Percentiles rank a stretch among this genome's conserved stretches.
phyloP scores from a whole-genome alignment of 108 stramenopile genomes.

The Schizochytrium sp. region DNA sequence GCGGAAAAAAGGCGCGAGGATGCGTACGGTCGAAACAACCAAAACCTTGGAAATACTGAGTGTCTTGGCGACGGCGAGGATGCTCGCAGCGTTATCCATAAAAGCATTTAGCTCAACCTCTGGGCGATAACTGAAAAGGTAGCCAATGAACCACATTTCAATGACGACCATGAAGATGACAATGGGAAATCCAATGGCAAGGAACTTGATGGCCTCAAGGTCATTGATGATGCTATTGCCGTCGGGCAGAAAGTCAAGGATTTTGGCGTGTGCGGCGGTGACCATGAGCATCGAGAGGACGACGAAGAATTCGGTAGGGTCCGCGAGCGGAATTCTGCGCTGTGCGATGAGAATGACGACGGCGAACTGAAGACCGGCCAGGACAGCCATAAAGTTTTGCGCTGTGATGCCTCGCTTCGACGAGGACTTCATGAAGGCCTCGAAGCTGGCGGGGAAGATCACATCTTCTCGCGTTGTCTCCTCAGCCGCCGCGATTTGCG shows the following conservation, averaged over 20 bases:
- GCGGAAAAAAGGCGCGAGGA: neutral
- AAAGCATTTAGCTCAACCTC: neutral
- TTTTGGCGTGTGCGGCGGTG: neutral
- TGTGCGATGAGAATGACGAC: neutral
- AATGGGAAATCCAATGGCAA: neutral
- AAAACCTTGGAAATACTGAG: neutral
- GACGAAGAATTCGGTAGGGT: neutral
- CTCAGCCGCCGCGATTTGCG: neutral
- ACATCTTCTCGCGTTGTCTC: neutral
- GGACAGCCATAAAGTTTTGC: neutral
- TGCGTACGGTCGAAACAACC: neutral
- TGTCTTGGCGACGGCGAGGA: neutral
- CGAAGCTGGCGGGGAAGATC: neutral
- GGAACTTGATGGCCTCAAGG: neutral
- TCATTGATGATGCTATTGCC: neutral
- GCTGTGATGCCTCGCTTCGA: neutral
- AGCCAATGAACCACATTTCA: neutral
- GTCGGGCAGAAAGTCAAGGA: neutral
- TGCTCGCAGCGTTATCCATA: neutral
- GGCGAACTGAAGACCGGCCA: neutral
- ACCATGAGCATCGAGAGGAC: constrained; percentile 4
- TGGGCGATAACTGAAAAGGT: neutral
- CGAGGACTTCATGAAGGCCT: neutral
- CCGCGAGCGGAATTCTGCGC: neutral
- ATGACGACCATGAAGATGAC: neutral